Percentiles rank a stretch among this genome's conserved stretches.
phyloP scores from a whole-genome alignment of 2,329 filamentous ascomycete genomes.

The Pyrenophora teres region DNA sequence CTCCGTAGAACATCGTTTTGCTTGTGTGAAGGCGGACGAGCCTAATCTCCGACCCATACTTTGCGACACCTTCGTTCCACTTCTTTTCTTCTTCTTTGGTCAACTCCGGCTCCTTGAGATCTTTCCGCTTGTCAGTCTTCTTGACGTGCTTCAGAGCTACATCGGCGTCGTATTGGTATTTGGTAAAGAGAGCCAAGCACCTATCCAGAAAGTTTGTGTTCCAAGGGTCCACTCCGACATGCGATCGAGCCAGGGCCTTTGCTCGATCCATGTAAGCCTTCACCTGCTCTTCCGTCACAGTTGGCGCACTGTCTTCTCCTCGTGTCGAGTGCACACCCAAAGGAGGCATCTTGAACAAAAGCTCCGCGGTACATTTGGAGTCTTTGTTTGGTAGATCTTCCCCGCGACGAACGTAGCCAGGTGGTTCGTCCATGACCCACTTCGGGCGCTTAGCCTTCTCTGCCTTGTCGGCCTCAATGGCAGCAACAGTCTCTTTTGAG shows the following conservation, averaged over 20 bases:
- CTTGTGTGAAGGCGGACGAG: slow-evolving; percentile 78
- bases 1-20: slow-evolving; percentile 76
- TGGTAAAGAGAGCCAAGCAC: slow-evolving; percentile 74
- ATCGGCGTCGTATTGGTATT: slow-evolving; percentile 71
- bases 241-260: slow-evolving; percentile 63
- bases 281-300: slow-evolving; percentile 63
- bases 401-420: slow-evolving; percentile 82
- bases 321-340: slow-evolving; percentile 54
- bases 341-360: slow-evolving; percentile 77
- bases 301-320: slow-evolving; percentile 50
- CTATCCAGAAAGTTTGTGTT: slow-evolving; percentile 90
- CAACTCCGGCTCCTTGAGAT: slow-evolving; percentile 83
- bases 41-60: slow-evolving; percentile 88
- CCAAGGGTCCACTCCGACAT: slow-evolving; percentile 71
- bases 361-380: slow-evolving; percentile 72
- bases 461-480: slow-evolving; percentile 79
- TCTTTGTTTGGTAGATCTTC: slow-evolving; percentile 77
- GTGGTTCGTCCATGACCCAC: slow-evolving; percentile 90
- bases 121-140: slow-evolving; percentile 67
- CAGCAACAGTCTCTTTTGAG: slow-evolving; percentile 78
- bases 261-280: slow-evolving; percentile 77
- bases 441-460: slow-evolving; percentile 82
- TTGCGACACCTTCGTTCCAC: slow-evolving; percentile 88
- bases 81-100: slow-evolving; percentile 79
- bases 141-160: slow-evolving; percentile 72